Percentiles rank a stretch among this genome's conserved stretches.
Conservation (phyloP, 495 filamentous ascomycete species). For the Achaetomiella virescens region DNA sequence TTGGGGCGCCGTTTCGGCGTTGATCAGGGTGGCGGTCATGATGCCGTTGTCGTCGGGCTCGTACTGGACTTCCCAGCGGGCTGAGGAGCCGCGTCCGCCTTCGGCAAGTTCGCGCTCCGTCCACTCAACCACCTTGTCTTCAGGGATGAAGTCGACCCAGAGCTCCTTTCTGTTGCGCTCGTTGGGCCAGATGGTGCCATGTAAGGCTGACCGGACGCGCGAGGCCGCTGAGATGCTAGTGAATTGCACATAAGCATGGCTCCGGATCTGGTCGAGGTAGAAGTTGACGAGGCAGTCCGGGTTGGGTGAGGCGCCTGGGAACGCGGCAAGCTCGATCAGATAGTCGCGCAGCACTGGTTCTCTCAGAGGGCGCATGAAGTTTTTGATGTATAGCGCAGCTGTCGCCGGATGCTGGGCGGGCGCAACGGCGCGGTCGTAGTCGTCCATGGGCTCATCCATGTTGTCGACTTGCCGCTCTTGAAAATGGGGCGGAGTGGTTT, state of each 20-base stretch:
- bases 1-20: conserved; percentile 28
- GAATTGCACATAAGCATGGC: conserved; percentile 79
- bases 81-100: conserved; percentile 40
- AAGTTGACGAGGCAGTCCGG: conserved; percentile 56
- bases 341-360: conserved; percentile 56
- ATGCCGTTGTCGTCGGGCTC: conserved; percentile 48
- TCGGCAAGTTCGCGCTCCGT: conserved; percentile 59
- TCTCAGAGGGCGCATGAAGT: conserved; percentile 84
- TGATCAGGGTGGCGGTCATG: conserved; percentile 45
- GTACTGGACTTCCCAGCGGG: conserved; percentile 51
- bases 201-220: conserved; percentile 69
- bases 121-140: conserved; percentile 68
- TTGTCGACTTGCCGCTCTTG: not conserved
- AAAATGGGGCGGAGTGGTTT: not conserved
- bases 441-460: conserved; percentile 12
- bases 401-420: conserved; percentile 81
- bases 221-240: conserved; percentile 61
- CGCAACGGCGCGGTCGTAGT: conserved; percentile 40
- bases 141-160: conserved; percentile 87
- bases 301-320: conserved; percentile 45
- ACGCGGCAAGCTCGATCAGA: conserved; percentile 58
- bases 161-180: conserved; percentile 79
- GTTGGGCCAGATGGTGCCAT: conserved; percentile 76
- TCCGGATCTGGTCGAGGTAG: conserved; percentile 77
- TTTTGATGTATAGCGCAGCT: conserved; percentile 78